Conservation (phyloP, 2,329 filamentous ascomycete species). For the Didymella pinodella region DNA sequence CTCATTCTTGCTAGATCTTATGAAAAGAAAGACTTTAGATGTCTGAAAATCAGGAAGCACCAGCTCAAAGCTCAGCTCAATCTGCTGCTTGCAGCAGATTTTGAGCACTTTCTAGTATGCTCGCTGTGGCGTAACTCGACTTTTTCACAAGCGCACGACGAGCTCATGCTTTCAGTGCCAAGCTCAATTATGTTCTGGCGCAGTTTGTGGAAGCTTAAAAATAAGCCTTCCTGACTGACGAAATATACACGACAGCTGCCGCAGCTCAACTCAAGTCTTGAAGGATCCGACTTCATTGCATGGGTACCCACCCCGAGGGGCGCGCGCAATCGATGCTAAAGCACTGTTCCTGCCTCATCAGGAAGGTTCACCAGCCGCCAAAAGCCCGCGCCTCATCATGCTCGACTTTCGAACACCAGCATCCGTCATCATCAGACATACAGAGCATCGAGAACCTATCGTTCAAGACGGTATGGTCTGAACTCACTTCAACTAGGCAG, state of each 20-base stretch:
- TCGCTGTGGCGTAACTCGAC: too few relatives aligned
- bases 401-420: constrained; percentile 2
- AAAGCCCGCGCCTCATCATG: constrained; percentile 9
- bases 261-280: neutral
- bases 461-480: neutral
- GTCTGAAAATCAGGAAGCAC: neutral
- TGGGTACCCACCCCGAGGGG: constrained; percentile 24
- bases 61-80: neutral
- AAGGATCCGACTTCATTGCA: constrained; percentile 14
- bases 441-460: neutral
- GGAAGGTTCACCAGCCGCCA: constrained; percentile 19
- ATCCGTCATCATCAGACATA: neutral
- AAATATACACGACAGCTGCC: neutral
- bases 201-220: too few relatives aligned
- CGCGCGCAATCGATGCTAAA: constrained; percentile 18
- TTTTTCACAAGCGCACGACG: too few relatives aligned
- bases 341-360: constrained; percentile 9
- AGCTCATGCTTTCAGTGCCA: too few relatives aligned
- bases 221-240: too few relatives aligned
- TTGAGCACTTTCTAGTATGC: too few relatives aligned
- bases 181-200: too few relatives aligned
- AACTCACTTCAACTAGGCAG: constrained; percentile 3
- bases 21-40: too few relatives aligned
- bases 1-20: neutral
- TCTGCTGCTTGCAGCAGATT: neutral